Evolutionary conservation across 257 asterid species (phyloP), one percentile per base, ranked within the genome.

Genomic region (Solanum habrochaites): DNA sequence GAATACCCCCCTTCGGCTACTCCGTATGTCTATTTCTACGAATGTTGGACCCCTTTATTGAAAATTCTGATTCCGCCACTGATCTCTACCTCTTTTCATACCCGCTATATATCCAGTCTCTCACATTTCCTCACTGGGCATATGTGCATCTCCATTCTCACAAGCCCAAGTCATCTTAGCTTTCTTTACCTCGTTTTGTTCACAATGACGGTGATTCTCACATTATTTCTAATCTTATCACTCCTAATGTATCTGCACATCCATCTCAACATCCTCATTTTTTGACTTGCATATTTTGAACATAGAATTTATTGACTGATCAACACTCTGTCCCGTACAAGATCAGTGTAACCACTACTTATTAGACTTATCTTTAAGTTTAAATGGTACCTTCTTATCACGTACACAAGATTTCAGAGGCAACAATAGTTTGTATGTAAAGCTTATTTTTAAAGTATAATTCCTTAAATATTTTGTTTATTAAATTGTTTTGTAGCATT

Each of bases 401-500:
- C 35, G 35, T 32, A 32, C n/a, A 52, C 62, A 1, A 18, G 62
- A 52, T 52, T 52, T 52, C 11, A 1, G 62, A 52, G n/a, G n/a
- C n/a, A 52, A 52, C 62, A 23, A 52, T 52, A 52, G 62, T 52
- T 52, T 52, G n/a, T 52, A 58, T 58, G 25, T 58, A 58, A 58
- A 3, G 67, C 67, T 58, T 58, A 58, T 32, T 32, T 32, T 32
- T 56, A 9, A 64, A 4, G 2, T 64, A 64, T 64, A 25, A 13
- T 25, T n/a, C 18, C 18, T 64, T n/a, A n/a, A 66, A 66, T 49
- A 25, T 66, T 37, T 35, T 20, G 31, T 73, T 37, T 21, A 45
- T 81, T 81, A 7, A 81, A 16, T 80, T 29, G 1, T 31, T 64
- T 5, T 85, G 89, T 92, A 94, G 95, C 84, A 83, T 83, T 69